Percentiles rank a stretch among this genome's conserved stretches.
Evolutionary conservation across 768 basidiomycete species (phyloP).

Genomic region (Rossbeevera mucosa): DNA sequence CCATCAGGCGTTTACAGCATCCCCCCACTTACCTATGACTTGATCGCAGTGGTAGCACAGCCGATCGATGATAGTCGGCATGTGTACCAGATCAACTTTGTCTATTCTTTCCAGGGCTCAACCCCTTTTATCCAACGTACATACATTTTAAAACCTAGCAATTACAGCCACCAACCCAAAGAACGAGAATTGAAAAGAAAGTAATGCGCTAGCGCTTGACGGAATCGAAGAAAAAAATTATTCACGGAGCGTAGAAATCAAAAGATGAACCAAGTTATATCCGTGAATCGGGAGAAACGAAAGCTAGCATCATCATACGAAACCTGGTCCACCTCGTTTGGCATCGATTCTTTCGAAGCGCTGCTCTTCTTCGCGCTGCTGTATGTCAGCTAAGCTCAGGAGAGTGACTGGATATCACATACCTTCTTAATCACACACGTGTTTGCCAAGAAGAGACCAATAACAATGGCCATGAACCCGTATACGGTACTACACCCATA

Average conservation of each 20-base stretch:
- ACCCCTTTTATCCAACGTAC: not conserved
- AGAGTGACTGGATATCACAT: not conserved
- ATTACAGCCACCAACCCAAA: not conserved
- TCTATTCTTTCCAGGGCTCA: not conserved
- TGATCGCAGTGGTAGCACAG: not conserved
- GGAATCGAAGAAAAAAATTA: not conserved
- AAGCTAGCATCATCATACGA: slow-evolving; percentile 47
- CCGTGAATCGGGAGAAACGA: not conserved
- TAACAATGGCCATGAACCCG: slow-evolving; percentile 78
- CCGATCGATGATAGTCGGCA: not conserved
- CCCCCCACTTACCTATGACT: not conserved
- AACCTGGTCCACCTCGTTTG: slow-evolving; percentile 82
- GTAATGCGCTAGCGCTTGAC: slow-evolving; percentile 2
- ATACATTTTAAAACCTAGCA: not conserved
- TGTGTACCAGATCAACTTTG: not conserved
- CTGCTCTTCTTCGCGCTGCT: slow-evolving; percentile 70
- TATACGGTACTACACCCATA: slow-evolving; percentile 51
- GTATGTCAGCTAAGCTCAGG: slow-evolving; percentile 4
- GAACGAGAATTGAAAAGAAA: not conserved
- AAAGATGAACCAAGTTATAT: not conserved
- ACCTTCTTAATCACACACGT: slow-evolving; percentile 85
- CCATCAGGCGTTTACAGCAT: not conserved
- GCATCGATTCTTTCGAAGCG: slow-evolving; percentile 87
- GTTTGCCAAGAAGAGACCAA: slow-evolving; percentile 72
- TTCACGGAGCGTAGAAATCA: not conserved